Evolutionary conservation across 2,329 filamentous ascomycete species (phyloP), one percentile per base, ranked within the genome.

Genomic region (Lizonia empirigonia): DNA sequence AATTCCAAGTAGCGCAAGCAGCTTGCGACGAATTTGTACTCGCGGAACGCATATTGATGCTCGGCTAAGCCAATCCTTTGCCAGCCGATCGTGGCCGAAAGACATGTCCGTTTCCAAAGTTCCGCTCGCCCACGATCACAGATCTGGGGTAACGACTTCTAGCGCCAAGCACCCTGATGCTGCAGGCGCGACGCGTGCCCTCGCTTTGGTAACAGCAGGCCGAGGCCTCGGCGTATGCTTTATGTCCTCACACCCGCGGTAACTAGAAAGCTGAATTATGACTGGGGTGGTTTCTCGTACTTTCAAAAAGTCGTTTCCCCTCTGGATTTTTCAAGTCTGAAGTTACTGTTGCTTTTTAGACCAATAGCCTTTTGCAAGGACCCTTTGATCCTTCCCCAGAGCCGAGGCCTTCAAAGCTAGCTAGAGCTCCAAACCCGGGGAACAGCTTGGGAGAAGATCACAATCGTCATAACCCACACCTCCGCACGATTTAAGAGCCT

Each of bases 111-210:
- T 40, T 50, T 33, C 38, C 46, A 56, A 61, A 51, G 59, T 65
- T 72, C 69, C 69, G 69, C 61, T 72, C 68, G 68, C 56, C 68
- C 69, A 69, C 65, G 47, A 59, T 50, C 44, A 54, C 56, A 53
- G 59, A 66, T 70, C 64, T 66, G 67, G 67, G 65, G 65, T 63
- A 66, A 55, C 52, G 54, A 55, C 37, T 53, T 42, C 47, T 46
- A 50, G 44, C 55, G 60, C 62, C 60, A 67, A 62, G 60, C 42
- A 40, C 46, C 47, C 40, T 46, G 52, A 56, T 37, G 39, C 42
- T 51, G 42, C 47, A 49, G 47, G 53, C 53, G 41, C 44, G 29
- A 59, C 60, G 59, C 59, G 57, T 62, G 62, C 62, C 54, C 56
- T 56, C 37, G 20, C 36, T 50, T 40, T 50, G 50, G 51, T 33